Percentiles rank a stretch among this genome's conserved stretches.
phyloP scores from a whole-genome alignment of 805 yeast species.

The Phaffomyces antillensis region DNA sequence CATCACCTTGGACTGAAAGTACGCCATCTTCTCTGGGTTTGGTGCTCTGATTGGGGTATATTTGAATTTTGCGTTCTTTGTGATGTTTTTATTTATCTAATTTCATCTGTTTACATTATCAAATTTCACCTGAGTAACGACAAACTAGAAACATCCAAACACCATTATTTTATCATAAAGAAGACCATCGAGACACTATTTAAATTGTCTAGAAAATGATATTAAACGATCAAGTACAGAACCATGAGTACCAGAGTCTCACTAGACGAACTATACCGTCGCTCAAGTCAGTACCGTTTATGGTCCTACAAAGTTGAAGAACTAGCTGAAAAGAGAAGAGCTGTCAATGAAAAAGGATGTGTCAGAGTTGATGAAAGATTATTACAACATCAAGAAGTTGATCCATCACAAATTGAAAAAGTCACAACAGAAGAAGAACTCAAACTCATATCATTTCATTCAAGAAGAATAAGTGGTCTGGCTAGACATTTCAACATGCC shows the following conservation, averaged over 20 bases:
- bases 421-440: conserved; percentile 67
- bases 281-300: conserved; percentile 72
- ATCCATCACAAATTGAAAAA: conserved; percentile 25
- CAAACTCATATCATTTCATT: conserved; percentile 60
- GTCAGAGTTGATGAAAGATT: conserved; percentile 27
- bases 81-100: not conserved
- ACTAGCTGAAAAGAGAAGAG: conserved; percentile 40
- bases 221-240: not conserved
- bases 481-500: conserved; percentile 76
- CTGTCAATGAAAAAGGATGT: conserved; percentile 51
- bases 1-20: conserved; percentile 22
- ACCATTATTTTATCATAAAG: not conserved
- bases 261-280: conserved; percentile 82
- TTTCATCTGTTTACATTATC: not conserved
- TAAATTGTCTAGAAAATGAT: no score
- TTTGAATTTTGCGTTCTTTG: not conserved
- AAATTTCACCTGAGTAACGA: not conserved
- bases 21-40: conserved; percentile 15
- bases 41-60: not conserved
- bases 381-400: conserved; percentile 23
- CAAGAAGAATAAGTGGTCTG: conserved; percentile 61
- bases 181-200: no score
- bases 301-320: conserved; percentile 77
- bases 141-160: not conserved
- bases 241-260: conserved; percentile 34